Conservation (phyloP, 345 rosid species). For the Acer negundo region DNA sequence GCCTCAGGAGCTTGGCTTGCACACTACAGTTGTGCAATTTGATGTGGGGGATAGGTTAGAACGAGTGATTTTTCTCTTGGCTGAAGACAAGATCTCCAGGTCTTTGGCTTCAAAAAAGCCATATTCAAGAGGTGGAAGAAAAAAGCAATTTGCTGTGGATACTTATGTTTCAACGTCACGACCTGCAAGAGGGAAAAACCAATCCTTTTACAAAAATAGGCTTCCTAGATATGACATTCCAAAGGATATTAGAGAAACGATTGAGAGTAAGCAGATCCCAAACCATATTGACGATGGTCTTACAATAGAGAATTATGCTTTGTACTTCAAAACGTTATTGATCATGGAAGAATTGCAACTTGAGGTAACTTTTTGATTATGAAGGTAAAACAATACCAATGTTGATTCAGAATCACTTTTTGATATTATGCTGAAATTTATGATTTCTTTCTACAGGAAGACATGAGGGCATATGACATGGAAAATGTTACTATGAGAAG, state of each 20-base stretch:
- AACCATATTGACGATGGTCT: constrained; percentile 49
- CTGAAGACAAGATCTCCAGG: constrained; percentile 70
- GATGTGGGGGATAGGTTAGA: constrained; percentile 60
- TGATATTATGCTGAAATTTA: constrained; percentile 6
- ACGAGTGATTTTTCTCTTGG: constrained; percentile 70
- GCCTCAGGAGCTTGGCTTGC: constrained; percentile 66
- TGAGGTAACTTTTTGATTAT: constrained; percentile 51
- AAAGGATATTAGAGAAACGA: constrained; percentile 52
- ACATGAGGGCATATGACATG: constrained; percentile 76
- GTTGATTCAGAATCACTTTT: not conserved
- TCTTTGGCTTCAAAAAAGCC: constrained; percentile 59
- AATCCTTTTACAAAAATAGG: constrained; percentile 34
- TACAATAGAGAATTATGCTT: constrained; percentile 46
- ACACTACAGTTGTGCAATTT: constrained; percentile 62
- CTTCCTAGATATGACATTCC: constrained; percentile 75
- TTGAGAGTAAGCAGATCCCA: constrained; percentile 62
- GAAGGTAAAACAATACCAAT: not conserved
- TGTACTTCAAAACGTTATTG: constrained; percentile 62
- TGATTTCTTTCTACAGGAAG: constrained; percentile 52
- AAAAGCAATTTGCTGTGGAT: constrained; percentile 51
- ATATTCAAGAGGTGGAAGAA: constrained; percentile 52
- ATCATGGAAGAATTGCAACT: constrained; percentile 84
- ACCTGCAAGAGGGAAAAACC: constrained; percentile 35
- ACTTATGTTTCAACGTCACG: constrained; percentile 46
- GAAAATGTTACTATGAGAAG: constrained; percentile 60